A percentile compares a stretch with the other conserved stretches of the same genome.
These are phyloP conservation scores for Micractinium conductrix DNA, from an alignment of 139 green algal species.

Conservation along the genomic window DNA sequence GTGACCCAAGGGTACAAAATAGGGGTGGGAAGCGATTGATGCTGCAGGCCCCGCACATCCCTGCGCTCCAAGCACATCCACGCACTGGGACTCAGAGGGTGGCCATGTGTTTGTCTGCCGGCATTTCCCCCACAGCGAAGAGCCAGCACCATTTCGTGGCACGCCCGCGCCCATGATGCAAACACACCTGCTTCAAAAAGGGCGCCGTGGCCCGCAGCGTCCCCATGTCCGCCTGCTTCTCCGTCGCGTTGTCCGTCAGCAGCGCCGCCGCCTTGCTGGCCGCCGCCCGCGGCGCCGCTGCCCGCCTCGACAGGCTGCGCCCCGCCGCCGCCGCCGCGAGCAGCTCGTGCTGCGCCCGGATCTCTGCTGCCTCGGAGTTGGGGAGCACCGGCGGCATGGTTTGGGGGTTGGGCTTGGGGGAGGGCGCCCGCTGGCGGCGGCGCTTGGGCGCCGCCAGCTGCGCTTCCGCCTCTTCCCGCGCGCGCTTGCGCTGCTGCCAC, in stretches of 20 bases:
- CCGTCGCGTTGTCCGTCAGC: no score
- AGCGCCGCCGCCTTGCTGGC: not conserved
- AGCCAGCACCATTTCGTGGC: no score
- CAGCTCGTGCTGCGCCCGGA: conserved; percentile 1
- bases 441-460: not conserved
- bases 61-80: no score
- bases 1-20: no score
- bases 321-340: not conserved
- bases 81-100: no score
- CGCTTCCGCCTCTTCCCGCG: not conserved
- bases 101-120: no score
- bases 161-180: not conserved
- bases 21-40: no score
- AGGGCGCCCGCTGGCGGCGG: not conserved
- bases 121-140: no score
- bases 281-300: not conserved
- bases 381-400: not conserved
- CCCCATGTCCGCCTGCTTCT: conserved; percentile 13
- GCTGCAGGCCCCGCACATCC: no score
- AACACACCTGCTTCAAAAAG: not conserved
- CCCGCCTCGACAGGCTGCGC: not conserved
- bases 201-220: not conserved
- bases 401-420: not conserved
- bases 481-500: not conserved
- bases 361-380: not conserved